Percentiles rank a stretch among this genome's conserved stretches.
These are phyloP conservation scores for Athelia psychrophila DNA, from an alignment of 1,284 basidiomycete genomes.

Conservation along the genomic window DNA sequence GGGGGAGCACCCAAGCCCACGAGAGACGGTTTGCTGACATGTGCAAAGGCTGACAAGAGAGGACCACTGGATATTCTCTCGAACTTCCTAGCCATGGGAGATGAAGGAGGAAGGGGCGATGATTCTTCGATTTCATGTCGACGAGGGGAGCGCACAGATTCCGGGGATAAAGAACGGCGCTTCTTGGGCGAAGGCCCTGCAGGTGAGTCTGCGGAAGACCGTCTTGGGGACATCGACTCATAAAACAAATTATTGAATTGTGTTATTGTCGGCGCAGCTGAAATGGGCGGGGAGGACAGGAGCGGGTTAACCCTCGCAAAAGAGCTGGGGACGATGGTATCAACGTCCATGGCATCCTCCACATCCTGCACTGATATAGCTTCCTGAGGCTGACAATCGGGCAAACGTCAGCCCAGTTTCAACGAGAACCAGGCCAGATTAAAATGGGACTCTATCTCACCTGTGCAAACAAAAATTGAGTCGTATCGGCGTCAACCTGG, in stretches of 20 bases:
- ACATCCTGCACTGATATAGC: conserved; percentile 32
- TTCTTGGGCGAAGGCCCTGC: conserved; percentile 50
- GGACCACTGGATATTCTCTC: conserved; percentile 52
- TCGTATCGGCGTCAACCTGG: conserved; percentile 17
- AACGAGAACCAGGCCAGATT: neutral
- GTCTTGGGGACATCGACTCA: conserved; percentile 48
- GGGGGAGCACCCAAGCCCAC: conserved; percentile 60
- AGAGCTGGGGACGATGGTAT: conserved; percentile 33
- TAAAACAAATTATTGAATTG: conserved; percentile 62
- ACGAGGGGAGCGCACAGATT: conserved; percentile 28
- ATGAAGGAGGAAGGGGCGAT: conserved; percentile 59
- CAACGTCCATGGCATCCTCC: conserved; percentile 77
- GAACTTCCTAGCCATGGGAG: conserved; percentile 63
- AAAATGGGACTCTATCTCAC: conserved; percentile 24
- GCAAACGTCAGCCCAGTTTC: conserved; percentile 4
- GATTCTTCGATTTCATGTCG: conserved; percentile 39
- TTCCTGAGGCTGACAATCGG: conserved; percentile 29
- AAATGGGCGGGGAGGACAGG: conserved; percentile 40
- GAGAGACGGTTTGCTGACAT: conserved; percentile 55
- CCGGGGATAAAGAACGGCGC: conserved; percentile 68
- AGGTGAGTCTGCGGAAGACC: conserved; percentile 39
- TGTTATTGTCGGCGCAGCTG: conserved; percentile 50
- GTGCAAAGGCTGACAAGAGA: conserved; percentile 30
- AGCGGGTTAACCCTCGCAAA: conserved; percentile 23
- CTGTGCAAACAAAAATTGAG: conserved; percentile 23